Conservation (phyloP, 306 rosid species). For the Medicago truncatula region DNA sequence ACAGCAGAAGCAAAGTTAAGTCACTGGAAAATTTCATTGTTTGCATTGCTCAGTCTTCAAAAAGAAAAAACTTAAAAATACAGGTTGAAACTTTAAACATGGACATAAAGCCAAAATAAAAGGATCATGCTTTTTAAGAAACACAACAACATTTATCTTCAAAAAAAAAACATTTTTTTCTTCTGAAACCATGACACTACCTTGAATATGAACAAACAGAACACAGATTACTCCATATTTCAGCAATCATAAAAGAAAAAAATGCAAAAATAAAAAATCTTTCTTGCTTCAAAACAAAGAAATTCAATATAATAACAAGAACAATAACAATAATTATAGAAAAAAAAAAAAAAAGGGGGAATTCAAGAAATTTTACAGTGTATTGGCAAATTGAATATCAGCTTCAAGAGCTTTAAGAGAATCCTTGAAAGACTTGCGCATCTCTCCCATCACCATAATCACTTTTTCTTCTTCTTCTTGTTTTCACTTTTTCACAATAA, state of each 20-base stretch:
- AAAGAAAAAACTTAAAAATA: not conserved
- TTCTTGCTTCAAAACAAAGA: not conserved
- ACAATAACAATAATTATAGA: not conserved
- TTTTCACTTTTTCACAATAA: not conserved
- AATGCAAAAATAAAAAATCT: not conserved
- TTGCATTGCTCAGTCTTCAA: not conserved
- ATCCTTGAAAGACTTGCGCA: conserved; percentile 46
- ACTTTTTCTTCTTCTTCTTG: not conserved
- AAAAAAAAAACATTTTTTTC: not conserved
- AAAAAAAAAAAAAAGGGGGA: not conserved
- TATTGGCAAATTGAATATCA: conserved; percentile 43
- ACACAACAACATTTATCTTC: not conserved
- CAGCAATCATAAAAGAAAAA: conserved; percentile 9
- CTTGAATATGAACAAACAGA: conserved; percentile 9
- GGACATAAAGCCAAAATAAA: not conserved
- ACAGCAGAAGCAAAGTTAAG: no score
- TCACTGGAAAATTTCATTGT: not conserved
- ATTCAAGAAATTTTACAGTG: conserved; percentile 34
- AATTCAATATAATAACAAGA: not conserved
- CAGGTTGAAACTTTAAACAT: not conserved
- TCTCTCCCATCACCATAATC: conserved; percentile 13
- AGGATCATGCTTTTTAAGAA: conserved; percentile 11
- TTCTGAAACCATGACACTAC: not conserved
- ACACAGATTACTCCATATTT: conserved; percentile 2
- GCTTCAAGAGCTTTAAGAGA: conserved; percentile 52